Percentiles rank a stretch among this genome's conserved stretches.
These are phyloP conservation scores for Tolypocladium cylindrosporum DNA, from an alignment of 2,329 filamentous ascomycete species.

Conservation along the genomic window DNA sequence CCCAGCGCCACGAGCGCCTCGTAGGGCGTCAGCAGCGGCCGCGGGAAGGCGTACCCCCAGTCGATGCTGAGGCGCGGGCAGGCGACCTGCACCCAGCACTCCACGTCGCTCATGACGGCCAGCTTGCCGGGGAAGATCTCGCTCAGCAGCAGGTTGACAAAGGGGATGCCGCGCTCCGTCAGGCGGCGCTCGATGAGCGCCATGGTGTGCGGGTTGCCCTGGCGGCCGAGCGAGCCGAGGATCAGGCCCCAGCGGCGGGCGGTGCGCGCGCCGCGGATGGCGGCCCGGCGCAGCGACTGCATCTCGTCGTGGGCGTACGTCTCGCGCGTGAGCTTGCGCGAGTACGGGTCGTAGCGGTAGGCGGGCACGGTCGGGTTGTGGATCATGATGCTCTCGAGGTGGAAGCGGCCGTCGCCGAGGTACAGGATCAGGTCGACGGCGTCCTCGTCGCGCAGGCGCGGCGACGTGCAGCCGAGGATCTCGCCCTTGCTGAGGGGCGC, in stretches of 20 bases:
- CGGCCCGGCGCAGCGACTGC: constrained; percentile 66
- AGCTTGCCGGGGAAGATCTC: constrained; percentile 97
- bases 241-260: constrained; percentile 93
- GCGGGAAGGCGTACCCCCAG: constrained; percentile 93
- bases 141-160: constrained; percentile 75
- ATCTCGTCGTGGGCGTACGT: constrained; percentile 88
- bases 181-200: constrained; percentile 73
- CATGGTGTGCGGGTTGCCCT: constrained; percentile 93
- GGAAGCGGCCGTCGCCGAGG: constrained; percentile 85
- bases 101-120: constrained; percentile 85
- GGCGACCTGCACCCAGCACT: constrained; percentile 97
- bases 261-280: constrained; percentile 63
- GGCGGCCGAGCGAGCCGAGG: constrained; percentile 79
- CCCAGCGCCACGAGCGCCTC: constrained; percentile 89
- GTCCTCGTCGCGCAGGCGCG: constrained; percentile 49
- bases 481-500: constrained; percentile 88
- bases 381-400: constrained; percentile 98
- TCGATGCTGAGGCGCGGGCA: constrained; percentile 96
- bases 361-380: constrained; percentile 87
- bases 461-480: constrained; percentile 94
- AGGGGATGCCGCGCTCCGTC: constrained; percentile 61
- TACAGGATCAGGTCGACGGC: constrained; percentile 73
- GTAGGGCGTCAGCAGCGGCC: constrained; percentile 84
- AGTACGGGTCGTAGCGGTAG: constrained; percentile 96
- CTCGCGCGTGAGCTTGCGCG: constrained; percentile 81